Conservation (phyloP, 2,329 filamentous ascomycete species). For the Aspergillus brasiliensis region DNA sequence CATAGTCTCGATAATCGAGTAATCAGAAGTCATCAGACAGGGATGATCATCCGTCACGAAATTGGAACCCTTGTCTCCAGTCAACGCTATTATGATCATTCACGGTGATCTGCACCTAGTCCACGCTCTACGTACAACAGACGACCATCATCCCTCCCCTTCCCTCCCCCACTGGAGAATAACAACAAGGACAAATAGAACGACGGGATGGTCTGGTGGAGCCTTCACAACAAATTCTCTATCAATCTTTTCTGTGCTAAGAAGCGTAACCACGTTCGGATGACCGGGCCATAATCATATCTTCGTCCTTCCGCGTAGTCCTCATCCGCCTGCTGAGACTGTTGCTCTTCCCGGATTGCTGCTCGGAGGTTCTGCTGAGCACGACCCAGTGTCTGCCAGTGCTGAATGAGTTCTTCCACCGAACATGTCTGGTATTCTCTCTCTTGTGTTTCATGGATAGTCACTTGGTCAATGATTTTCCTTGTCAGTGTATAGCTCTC, state of each 20-base stretch:
- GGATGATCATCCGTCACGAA: no score
- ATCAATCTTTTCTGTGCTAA: constrained; percentile 69
- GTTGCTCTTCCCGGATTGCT: constrained; percentile 44
- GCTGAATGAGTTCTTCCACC: constrained; percentile 33
- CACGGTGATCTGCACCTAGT: no score
- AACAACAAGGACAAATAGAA: not conserved
- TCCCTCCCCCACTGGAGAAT: not conserved
- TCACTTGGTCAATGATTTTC: constrained; percentile 36
- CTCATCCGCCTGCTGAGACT: constrained; percentile 42
- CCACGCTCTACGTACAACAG: not conserved
- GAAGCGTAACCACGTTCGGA: constrained; percentile 69
- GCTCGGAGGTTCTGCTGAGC: constrained; percentile 36
- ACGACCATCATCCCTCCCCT: not conserved
- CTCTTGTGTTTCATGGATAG: constrained; percentile 26
- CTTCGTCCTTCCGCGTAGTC: constrained; percentile 44
- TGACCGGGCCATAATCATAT: constrained; percentile 68
- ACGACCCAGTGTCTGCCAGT: constrained; percentile 30
- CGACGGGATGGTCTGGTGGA: not conserved
- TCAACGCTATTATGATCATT: no score
- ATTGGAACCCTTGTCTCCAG: no score
- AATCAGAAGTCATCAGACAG: no score
- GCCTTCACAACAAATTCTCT: constrained; percentile 26
- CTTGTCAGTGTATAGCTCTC: constrained; percentile 39
- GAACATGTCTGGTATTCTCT: constrained; percentile 28
- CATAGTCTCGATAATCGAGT: no score